These are phyloP conservation scores for Lathyrus aphaca DNA, from an alignment of 306 rosid species.

Conservation along the genomic window DNA sequence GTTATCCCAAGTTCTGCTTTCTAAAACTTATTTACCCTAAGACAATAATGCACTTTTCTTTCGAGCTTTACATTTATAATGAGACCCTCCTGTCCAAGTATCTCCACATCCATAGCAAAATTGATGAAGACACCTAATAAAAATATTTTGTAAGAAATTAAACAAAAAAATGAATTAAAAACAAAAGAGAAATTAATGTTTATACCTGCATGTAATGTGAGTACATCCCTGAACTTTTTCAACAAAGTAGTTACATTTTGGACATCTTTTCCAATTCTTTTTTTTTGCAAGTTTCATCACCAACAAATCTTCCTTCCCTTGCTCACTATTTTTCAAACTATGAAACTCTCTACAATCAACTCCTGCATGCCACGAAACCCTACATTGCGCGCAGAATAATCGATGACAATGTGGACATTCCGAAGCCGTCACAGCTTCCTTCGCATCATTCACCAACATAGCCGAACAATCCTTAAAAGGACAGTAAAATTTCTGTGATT, in stretches of 20 bases:
- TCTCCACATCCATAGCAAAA: too few species aligned
- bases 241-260: not conserved
- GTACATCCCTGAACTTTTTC: not conserved
- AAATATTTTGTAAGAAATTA: not conserved
- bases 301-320: not conserved
- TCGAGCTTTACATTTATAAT: too few species aligned
- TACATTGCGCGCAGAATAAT: slow-evolving; percentile 39
- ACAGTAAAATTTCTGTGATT: slow-evolving; percentile 49
- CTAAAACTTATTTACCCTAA: too few species aligned
- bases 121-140: not conserved
- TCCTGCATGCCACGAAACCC: not conserved
- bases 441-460: slow-evolving; percentile 50
- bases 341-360: not conserved
- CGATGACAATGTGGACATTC: slow-evolving; percentile 61
- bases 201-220: not conserved
- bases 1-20: too few species aligned
- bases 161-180: not conserved
- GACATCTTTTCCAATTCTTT: slow-evolving; percentile 41
- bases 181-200: not conserved
- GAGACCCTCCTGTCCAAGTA: too few species aligned
- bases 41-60: too few species aligned
- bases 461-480: slow-evolving; percentile 63
- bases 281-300: not conserved
- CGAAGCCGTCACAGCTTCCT: slow-evolving; percentile 45
- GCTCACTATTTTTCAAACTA: not conserved